Evolutionary conservation across 1,284 basidiomycete genomes (phyloP), one percentile per base, ranked within the genome.

Genomic region (Moesziomyces antarcticus): DNA sequence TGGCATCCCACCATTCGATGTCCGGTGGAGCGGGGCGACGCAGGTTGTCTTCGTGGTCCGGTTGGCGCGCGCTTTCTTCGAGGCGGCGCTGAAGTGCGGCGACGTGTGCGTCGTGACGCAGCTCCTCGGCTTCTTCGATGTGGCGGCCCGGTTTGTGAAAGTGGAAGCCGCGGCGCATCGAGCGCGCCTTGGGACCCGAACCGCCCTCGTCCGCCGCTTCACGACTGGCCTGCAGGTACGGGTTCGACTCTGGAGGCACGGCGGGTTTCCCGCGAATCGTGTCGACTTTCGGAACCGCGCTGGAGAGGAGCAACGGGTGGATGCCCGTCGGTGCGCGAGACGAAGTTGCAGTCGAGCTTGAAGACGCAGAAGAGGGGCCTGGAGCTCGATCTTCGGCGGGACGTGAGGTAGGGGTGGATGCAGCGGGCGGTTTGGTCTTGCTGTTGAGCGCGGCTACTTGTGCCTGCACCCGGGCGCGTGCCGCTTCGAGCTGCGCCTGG

Each of bases 1-100:
- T 89, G 33, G 89, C 89, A 85, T 99, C 97, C 96, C 97, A 99
- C 96, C 96, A 99, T 85, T 99, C 96, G 9, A 91, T 89, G 6
- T 90, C 90, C 0, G 96, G 97, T 5, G 96, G 96, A 0, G 91
- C 88, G 60, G 90, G 89, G 46, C 94, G 88, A 90, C 94, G 78
- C 20, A 67, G 89, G 68, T 89, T 90, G 85, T 93, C 92, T 85
- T 97, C 95, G 40, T 96, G 86, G 0, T 89, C 91, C 70, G 94
- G 96, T 85, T 96, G 97, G 70, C 90, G 88, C 30, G 93, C 92
- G 73, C 91, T 91, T 84, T 95, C 93, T 14, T 93, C 93, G 75
- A 99, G 98, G 46, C 94, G 88, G 82, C 92, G 90, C 85, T 97
- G 97, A 47, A 99, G 87, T 22, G 89, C 93, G 79, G 98, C 95